Conservation (phyloP, 805 yeast genomes). For the Jamesozyma hellenica region DNA sequence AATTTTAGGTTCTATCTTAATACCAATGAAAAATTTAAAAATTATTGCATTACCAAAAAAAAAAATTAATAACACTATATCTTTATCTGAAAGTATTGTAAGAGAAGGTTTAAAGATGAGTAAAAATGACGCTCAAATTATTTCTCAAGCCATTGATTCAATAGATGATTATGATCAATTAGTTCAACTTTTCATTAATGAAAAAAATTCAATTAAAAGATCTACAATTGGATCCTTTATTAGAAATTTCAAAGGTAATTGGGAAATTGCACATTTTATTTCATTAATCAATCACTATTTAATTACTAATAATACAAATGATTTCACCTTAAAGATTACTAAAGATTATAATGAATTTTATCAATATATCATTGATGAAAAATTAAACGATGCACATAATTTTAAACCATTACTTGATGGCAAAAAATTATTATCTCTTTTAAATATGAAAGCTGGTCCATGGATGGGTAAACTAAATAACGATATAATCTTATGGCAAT, state of each 20-base stretch:
- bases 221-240: slow-evolving; percentile 54
- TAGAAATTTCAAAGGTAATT: slow-evolving; percentile 42
- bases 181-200: slow-evolving; percentile 21
- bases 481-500: slow-evolving; percentile 59
- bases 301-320: slow-evolving; percentile 1
- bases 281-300: slow-evolving; percentile 16
- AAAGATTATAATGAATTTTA: slow-evolving; percentile 29
- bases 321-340: no score
- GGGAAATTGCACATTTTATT: slow-evolving; percentile 38
- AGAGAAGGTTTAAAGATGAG: slow-evolving; percentile 65
- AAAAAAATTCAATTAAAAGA: slow-evolving; percentile 27
- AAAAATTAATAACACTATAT: slow-evolving; percentile 16
- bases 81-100: slow-evolving; percentile 38
- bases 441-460: slow-evolving; percentile 68
- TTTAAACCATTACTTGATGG: slow-evolving; percentile 70
- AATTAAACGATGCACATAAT: slow-evolving; percentile 23
- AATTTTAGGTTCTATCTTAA: slow-evolving; percentile 11
- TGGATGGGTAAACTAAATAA: slow-evolving; percentile 62
- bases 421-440: slow-evolving; percentile 43
- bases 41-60: slow-evolving; percentile 23
- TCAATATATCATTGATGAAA: slow-evolving; percentile 15
- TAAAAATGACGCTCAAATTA: slow-evolving; percentile 42
- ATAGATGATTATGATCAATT: slow-evolving; percentile 19
- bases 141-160: slow-evolving; percentile 36
- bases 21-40: slow-evolving; percentile 17